Percentiles rank a stretch among this genome's conserved stretches.
Conservation (phyloP, 176 grass and related monocot genomes). For the Otatea glauca region DNA sequence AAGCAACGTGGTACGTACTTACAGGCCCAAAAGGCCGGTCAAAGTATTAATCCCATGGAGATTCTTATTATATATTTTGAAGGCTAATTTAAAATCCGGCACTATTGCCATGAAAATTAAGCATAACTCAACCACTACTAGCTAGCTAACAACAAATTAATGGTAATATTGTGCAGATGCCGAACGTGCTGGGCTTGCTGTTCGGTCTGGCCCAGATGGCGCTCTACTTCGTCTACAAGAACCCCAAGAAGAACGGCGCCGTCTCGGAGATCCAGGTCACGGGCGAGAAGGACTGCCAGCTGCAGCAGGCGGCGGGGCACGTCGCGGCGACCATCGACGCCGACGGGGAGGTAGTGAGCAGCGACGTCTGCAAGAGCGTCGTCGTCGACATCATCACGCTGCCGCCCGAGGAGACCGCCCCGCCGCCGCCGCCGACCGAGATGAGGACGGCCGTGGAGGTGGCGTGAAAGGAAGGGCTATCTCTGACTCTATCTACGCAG, state of each 20-base stretch:
- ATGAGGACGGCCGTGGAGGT: constrained; percentile 41
- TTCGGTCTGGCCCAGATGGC: constrained; percentile 76
- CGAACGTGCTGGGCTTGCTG: constrained; percentile 78
- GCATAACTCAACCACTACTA: background rate
- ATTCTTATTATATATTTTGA: background rate
- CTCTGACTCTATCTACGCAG: background rate
- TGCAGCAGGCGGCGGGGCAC: background rate
- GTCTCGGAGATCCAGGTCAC: constrained; percentile 50
- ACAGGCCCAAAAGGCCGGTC: constrained; percentile 13
- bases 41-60: background rate
- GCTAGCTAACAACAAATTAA: background rate
- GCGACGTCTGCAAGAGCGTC: background rate
- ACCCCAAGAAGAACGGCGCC: constrained; percentile 58
- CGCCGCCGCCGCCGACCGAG: background rate
- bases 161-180: constrained; percentile 53
- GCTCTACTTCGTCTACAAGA: constrained; percentile 75
- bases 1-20: constrained; percentile 33
- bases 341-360: background rate
- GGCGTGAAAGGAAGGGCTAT: background rate
- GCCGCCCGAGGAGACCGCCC: constrained; percentile 1
- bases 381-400: constrained; percentile 46
- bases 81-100: background rate
- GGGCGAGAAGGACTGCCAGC: constrained; percentile 33
- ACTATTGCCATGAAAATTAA: background rate
- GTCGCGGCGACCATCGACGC: background rate